These are phyloP conservation scores for Globisporangium canariense DNA, from an alignment of 352 stramenopile genomes.

Conservation along the genomic window DNA sequence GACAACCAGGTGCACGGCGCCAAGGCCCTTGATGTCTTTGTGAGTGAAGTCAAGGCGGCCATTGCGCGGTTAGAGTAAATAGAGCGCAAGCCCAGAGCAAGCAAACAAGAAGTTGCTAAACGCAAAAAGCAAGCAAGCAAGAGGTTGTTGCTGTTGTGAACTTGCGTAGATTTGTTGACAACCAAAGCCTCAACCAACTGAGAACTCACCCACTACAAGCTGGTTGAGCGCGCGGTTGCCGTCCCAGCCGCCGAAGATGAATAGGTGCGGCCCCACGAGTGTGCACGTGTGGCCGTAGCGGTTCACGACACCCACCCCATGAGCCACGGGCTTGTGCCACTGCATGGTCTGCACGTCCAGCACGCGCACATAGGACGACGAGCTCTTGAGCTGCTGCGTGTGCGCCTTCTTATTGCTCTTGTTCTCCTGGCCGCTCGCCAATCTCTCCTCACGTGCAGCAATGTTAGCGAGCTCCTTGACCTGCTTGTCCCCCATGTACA, in stretches of 20 bases:
- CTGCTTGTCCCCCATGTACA: conserved; percentile 78
- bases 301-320: conserved; percentile 49
- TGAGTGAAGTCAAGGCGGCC: conserved; percentile 47
- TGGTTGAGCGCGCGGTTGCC: conserved; percentile 78
- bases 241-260: conserved; percentile 81
- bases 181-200: neutral
- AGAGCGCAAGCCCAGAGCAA: conserved; percentile 10
- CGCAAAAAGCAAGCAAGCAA: neutral
- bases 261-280: conserved; percentile 62
- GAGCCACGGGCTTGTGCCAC: conserved; percentile 41
- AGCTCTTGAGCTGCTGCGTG: conserved; percentile 31
- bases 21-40: conserved; percentile 50
- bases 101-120: neutral
- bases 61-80: conserved; percentile 64
- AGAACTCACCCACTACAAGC: conserved; percentile 61
- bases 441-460: conserved; percentile 51
- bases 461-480: conserved; percentile 54
- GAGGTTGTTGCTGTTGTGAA: neutral
- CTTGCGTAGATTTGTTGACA: neutral
- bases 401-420: conserved; percentile 31
- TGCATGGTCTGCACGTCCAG: conserved; percentile 63
- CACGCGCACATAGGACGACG: conserved; percentile 55
- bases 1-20: conserved; percentile 81
- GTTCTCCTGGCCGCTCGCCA: conserved; percentile 39
- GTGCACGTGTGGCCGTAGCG: conserved; percentile 72